Base-by-base conservation (phyloP, 129 eudicot genomes). In the Chrysanthemum makinoi region DNA sequence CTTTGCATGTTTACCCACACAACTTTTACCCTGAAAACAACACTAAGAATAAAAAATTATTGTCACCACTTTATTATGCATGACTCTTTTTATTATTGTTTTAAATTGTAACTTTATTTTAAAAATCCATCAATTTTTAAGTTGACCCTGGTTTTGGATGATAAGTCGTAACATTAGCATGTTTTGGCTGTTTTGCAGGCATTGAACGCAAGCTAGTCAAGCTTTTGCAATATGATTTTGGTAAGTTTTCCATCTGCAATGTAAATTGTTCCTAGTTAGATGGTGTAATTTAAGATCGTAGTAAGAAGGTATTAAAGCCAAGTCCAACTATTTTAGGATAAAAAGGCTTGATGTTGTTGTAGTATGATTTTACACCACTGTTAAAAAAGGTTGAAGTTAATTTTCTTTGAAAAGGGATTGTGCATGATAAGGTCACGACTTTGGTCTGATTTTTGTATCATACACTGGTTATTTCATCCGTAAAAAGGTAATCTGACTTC, bases 171-270 rank as follows among this genome's bases (percentile, higher is more conserved):
- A 39, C 46, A 39, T 39, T 39, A 39, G 8, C 7, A 39, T 39
- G 2, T 39, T 39, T 16, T 50, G 71, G 60, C 18, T 70, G 72
- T 83, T 79, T 75, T 79, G 75, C 77, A 79, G 83, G 86, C 51
- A 10, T 69, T 24, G 61, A 33, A 58, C 33, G 12, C 62, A 30
- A 61, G 16, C 62, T 28, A 61, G 61, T 66, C 78, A 47, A 61
- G 65, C 63, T 51, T 66, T 66, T 68, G 77, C 39, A 6, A 50
- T 66, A 77, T 68, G 68, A 49, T 65, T 64, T 57, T 65, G 68
- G 83, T 66, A 70, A 71, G 81, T 60, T 83, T 83, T 67, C 62
- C 79, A 75, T 72, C 61, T n/a, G 72, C 30, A 19, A 43, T 79
- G 75, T 74, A 79, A 67, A 70, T 71, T 83, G 39, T 65, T 75